These are phyloP conservation scores for Aspergillus fumigatus DNA, from an alignment of 2,329 filamentous ascomycete genomes.

Conservation along the genomic window DNA sequence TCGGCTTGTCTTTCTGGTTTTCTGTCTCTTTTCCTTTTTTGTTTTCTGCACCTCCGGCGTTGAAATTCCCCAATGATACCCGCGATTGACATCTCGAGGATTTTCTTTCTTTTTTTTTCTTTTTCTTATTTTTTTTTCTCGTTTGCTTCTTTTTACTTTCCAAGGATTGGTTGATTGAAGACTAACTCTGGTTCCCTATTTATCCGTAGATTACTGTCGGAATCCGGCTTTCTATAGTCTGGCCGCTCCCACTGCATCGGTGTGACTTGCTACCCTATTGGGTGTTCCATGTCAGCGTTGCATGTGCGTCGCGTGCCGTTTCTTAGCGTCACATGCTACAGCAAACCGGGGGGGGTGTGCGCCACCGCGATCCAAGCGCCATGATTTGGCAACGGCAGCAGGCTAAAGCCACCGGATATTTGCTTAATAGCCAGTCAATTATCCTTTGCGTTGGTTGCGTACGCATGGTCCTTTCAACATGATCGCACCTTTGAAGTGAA, in stretches of 20 bases:
- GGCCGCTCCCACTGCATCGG: conserved; percentile 5
- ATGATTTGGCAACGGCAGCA: background rate
- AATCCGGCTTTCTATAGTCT: conserved; percentile 45
- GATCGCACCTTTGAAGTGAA: background rate
- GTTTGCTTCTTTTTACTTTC: conserved; percentile 11
- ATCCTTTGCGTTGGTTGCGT: background rate
- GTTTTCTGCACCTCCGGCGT: conserved; percentile 12
- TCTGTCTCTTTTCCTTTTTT: conserved; percentile 9
- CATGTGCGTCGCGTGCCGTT: conserved; percentile 2
- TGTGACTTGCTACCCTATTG: conserved; percentile 6
- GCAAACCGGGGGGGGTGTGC: conserved; percentile 7
- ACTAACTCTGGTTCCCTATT: conserved; percentile 30
- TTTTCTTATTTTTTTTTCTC: conserved; percentile 24
- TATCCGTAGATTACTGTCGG: conserved; percentile 42
- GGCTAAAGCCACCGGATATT: background rate
- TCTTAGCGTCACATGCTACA: conserved; percentile 6
- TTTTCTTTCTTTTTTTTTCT: conserved; percentile 24
- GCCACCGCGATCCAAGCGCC: background rate
- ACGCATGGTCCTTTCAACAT: background rate
- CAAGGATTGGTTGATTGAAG: conserved; percentile 19
- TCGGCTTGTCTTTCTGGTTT: conserved; percentile 11
- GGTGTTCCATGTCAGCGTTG: conserved; percentile 10
- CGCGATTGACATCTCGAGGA: conserved; percentile 19
- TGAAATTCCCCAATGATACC: conserved; percentile 6
- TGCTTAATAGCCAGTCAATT: background rate